phyloP scores from a whole-genome alignment of 768 basidiomycete species.

The Hypholoma fasciculare region DNA sequence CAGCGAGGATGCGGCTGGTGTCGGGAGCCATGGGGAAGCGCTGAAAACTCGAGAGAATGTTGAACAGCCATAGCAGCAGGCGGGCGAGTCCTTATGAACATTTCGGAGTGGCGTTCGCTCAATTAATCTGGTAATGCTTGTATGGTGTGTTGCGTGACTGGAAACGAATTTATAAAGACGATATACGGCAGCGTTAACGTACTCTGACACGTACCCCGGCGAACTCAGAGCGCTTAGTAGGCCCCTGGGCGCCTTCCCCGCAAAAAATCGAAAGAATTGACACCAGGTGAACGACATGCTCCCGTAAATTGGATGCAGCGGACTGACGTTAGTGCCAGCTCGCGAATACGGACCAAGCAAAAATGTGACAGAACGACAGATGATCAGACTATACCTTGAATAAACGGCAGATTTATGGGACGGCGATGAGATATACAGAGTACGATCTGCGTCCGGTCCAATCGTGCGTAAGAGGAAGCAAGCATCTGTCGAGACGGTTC shows the following conservation, averaged over 20 bases:
- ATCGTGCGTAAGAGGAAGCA: constrained; percentile 18
- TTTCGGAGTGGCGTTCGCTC: constrained; percentile 18
- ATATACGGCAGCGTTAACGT: constrained; percentile 10
- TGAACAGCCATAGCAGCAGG: constrained; percentile 2
- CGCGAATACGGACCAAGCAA: constrained; percentile 7
- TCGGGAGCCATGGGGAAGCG: constrained; percentile 33
- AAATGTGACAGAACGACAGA: constrained; percentile 12
- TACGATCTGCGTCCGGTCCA: constrained; percentile 21
- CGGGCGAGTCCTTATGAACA: constrained; percentile 19
- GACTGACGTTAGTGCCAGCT: constrained; percentile 7
- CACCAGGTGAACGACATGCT: constrained; percentile 23
- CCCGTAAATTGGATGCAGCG: constrained; percentile 14
- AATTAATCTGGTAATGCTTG: constrained; percentile 14
- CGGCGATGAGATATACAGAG: constrained; percentile 7
- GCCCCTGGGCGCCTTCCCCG: neutral
- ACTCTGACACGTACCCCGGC: neutral
- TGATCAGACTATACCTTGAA: constrained; percentile 3
- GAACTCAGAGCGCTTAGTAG: constrained; percentile 5
- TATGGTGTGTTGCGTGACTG: constrained; percentile 18
- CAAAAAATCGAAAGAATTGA: constrained; percentile 6
- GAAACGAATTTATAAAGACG: constrained; percentile 13
- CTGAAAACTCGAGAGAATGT: constrained; percentile 14
- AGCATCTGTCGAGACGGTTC: neutral
- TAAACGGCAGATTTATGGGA: constrained; percentile 5
- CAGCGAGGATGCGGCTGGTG: constrained; percentile 49